Evolutionary conservation across 1,139 yeast species (phyloP), one percentile per base, ranked within the genome.

Genomic region (Kluyveromyces sp.): DNA sequence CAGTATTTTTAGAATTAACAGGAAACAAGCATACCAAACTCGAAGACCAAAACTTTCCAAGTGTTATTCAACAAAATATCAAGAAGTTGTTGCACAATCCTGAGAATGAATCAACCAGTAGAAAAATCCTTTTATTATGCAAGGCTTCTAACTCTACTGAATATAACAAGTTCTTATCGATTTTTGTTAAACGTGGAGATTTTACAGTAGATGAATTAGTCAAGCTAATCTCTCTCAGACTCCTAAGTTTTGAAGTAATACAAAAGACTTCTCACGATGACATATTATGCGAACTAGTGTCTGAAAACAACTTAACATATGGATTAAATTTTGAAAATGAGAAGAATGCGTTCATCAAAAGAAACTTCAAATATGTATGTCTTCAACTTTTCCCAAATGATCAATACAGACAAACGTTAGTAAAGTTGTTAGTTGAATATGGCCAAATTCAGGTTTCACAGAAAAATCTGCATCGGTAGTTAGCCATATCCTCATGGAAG

Each of bases 131-230:
- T 33, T 37, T 56, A 8, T 46, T 60, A 7, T 49, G 63, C 29
- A 57, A 56, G 56, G 44, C 49, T 25, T 45, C 54, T 1, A 54
- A 55, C 31, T 27, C 37, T 7, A 51, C 58, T 37, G 66, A 63
- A 7, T 62, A 62, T 41, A 56, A 54, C 39, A 63, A 62, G 37
- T 60, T 58, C 37, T 55, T 62, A 56, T 55, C 66, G 1, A 55
- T 63, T 21, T 62, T 52, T 43, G 47, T 63, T 42, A 63, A 62
- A 42, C 52, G 66, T 33, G 61, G 58, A 46, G 55, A 54, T 47
- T 60, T 58, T 35, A 51, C 52, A 15, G 42, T 45, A 10, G 46
- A 49, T 7, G 58, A 59, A 39, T 48, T 63, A 33, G 42, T 58
- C 7, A 43, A 46, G 29, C 48, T 63, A 29, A 54, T 61, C 4